Evolutionary conservation across 352 stramenopile genomes (phyloP).

Genomic region (Aphanomyces astaci): DNA sequence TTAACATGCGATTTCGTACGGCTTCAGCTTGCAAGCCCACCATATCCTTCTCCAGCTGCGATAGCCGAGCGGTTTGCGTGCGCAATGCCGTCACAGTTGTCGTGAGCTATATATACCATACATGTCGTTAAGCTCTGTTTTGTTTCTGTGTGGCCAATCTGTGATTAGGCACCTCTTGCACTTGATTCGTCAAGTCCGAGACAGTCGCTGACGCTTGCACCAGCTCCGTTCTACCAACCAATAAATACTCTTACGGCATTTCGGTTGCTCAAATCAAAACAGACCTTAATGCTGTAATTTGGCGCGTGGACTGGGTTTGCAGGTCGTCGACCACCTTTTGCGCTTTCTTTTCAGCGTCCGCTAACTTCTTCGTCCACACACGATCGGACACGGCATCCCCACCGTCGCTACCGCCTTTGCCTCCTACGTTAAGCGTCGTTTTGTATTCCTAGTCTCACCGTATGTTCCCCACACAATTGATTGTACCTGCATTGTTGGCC

Average conservation of each 20-base stretch:
- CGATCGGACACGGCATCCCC: conserved; percentile 24
- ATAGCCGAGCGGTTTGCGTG: conserved; percentile 45
- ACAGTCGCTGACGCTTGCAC: conserved; percentile 34
- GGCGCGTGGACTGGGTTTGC: conserved; percentile 45
- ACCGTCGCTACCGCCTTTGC: conserved; percentile 16
- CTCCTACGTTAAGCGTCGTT: background rate
- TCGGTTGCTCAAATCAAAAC: too few relatives aligned
- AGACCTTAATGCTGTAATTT: conserved; percentile 37
- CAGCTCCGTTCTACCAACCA: background rate
- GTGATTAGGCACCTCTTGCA: conserved; percentile 24
- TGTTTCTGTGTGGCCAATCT: too few relatives aligned
- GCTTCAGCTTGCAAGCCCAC: conserved; percentile 40
- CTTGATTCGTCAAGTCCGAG: conserved; percentile 39
- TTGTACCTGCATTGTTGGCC: conserved; percentile 29
- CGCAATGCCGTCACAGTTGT: conserved; percentile 40
- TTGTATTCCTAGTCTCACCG: too few relatives aligned
- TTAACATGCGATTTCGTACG: background rate
- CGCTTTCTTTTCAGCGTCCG: conserved; percentile 73
- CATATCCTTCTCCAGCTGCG: conserved; percentile 58
- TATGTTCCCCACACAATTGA: background rate
- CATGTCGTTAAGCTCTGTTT: too few relatives aligned
- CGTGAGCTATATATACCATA: conserved; percentile 32
- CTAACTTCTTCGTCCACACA: conserved; percentile 48
- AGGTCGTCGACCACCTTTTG: conserved; percentile 57
- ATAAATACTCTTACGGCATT: background rate